Evolutionary conservation across 1,284 basidiomycete genomes (phyloP).

Genomic region (Agaricales sp.): DNA sequence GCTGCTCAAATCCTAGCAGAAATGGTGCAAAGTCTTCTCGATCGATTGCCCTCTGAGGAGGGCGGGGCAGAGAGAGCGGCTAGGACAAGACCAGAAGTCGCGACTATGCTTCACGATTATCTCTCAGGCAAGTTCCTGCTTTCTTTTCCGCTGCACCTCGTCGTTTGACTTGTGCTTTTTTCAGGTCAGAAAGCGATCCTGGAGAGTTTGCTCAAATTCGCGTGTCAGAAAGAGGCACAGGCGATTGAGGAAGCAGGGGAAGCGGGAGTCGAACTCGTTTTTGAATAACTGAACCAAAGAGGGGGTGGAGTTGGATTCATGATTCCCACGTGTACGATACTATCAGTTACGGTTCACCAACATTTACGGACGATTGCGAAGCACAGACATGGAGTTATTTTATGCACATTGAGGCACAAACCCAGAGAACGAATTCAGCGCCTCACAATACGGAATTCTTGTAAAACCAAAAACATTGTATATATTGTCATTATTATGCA

Average conservation of each 20-base stretch:
- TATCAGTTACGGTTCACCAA: too few relatives aligned
- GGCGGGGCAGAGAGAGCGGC: slow-evolving; percentile 8
- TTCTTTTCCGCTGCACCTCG: slow-evolving; percentile 20
- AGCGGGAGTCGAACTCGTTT: slow-evolving; percentile 39
- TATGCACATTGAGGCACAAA: too few relatives aligned
- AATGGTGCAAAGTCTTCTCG: slow-evolving; percentile 51
- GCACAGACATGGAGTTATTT: too few relatives aligned
- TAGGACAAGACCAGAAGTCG: slow-evolving; percentile 37
- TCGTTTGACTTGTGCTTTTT: slow-evolving; percentile 10
- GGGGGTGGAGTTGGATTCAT: too few relatives aligned
- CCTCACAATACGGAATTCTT: too few relatives aligned
- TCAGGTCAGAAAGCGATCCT: slow-evolving; percentile 34
- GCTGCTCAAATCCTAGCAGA: slow-evolving; percentile 51
- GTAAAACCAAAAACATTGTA: too few relatives aligned
- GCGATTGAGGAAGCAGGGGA: slow-evolving; percentile 36
- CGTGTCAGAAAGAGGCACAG: slow-evolving; percentile 29
- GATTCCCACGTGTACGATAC: too few relatives aligned
- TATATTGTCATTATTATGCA: too few relatives aligned
- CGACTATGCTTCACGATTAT: slow-evolving; percentile 46
- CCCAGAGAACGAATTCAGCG: too few relatives aligned
- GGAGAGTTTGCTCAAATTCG: slow-evolving; percentile 30
- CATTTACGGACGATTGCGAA: too few relatives aligned
- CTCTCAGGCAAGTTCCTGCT: slow-evolving; percentile 34
- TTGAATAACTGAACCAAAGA: slow-evolving; percentile 28
- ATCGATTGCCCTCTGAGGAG: slow-evolving; percentile 32